Evolutionary conservation across 73 alveolate species (phyloP), one percentile per base, ranked within the genome.

Genomic region (Paramecium tetraurelia): DNA sequence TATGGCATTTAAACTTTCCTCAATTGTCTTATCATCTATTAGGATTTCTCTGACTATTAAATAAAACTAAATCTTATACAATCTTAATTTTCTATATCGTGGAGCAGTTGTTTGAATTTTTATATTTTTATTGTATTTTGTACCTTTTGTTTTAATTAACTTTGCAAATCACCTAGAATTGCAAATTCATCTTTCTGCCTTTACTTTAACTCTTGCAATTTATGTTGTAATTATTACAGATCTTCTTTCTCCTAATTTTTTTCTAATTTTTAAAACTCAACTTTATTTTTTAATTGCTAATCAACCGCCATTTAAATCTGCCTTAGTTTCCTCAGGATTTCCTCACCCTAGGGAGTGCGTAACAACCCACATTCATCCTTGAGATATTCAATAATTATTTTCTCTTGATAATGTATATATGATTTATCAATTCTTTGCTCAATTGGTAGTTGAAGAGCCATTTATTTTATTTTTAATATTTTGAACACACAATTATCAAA

Each of bases 351-450:
- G 5, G 83, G 83, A 29, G 83, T 59, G 5, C 43, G 38, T n/a
- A 59, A 33, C 1, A 59, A n/a, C 4, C 83, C 83, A 59, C 83
- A 59, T 59, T 59, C 38, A 59, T 59, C 83, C 24, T 59, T 59
- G 5, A 59, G 43, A 59, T 59, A 59, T 24, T 59, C 83, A 22
- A 59, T 59, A 22, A 59, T 24, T 2, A 22, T 59, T 59, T 59
- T 59, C 83, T 59, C 83, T 59, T 59, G 20, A 24, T 59, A 33
- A 33, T 9, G 46, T 9, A 59, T 33, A n/a, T 59, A 59, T 2
- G 83, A 24, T 59, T 59, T 59, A 59, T 59, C 83, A 33, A 59
- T 59, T 59, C 83, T 59, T 59, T 59, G 24, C 43, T 59, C 83
- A 59, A 59, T 33, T 29, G 83, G 43, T 29, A 59, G 38, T 59